Evolutionary conservation across 1,284 basidiomycete genomes (phyloP), one percentile per base, ranked within the genome.

Genomic region (Chalciporus sp.): DNA sequence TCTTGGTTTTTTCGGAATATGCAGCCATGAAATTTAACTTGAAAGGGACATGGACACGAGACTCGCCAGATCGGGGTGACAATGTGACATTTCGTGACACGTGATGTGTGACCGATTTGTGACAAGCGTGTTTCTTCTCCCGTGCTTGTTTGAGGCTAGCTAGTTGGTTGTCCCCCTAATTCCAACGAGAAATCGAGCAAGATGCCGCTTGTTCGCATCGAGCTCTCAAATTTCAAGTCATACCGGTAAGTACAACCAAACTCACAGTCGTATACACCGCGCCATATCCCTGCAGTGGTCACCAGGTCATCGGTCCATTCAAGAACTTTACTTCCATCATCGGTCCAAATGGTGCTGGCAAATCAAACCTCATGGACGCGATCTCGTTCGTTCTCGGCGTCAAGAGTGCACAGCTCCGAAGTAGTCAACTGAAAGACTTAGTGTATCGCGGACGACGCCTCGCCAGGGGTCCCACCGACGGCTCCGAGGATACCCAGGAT

Each of bases 311-410:
- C 46, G 94, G 94, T 0, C 95, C 95, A 4, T 96, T 97, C 76
- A 84, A 82, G 69, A 86, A 90, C 63, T 99, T 99, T 73, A 96
- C 94, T 0, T 95, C 94, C 16, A 84, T 98, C 61, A 98, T 98
- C 64, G 97, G 97, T 23, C 96, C 97, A 42, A 99, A 99, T 88
- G 97, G 97, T 54, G 95, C 95, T 4, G 97, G 97, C 60, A 99
- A 99, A 72, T 96, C 94, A 33, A 99, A 99, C 71, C 84, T 99
- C 58, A 99, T 99, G 97, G 97, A 99, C 71, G 97, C 97, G 52
- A 98, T 99, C 62, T 99, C 97, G 3, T 99, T 99, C 70, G 97
- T 99, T 6, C 86, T 99, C 9, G 96, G 97, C 29, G 91, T 99
- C 45, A 94, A 95, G 76, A 94, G 92, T 52, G 90, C 89, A 1